Percentiles rank a stretch among this genome's conserved stretches.
Evolutionary conservation across 2,329 filamentous ascomycete genomes (phyloP).

Genomic region (Sporothrix brasiliensis): DNA sequence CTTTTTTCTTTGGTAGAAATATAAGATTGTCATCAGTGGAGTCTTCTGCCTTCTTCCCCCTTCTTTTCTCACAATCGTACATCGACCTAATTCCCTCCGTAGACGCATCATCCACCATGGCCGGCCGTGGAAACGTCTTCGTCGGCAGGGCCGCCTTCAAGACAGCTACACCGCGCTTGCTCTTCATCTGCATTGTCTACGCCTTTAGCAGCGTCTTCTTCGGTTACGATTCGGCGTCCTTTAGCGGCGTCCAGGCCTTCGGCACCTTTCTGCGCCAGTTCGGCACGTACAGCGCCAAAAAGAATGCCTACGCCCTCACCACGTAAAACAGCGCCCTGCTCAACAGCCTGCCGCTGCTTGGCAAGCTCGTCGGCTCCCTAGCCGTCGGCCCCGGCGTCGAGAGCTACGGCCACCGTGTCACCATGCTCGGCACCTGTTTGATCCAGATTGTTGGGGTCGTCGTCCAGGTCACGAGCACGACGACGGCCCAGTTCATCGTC

Average conservation of each 20-base stretch:
- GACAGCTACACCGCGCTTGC: slow-evolving; percentile 20
- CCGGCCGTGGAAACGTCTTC: slow-evolving; percentile 23
- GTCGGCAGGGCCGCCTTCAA: slow-evolving; percentile 21
- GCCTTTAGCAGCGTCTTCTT: slow-evolving; percentile 26
- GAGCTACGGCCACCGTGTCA: slow-evolving; percentile 15
- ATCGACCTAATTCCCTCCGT: not conserved
- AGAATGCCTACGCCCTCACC: slow-evolving; percentile 6
- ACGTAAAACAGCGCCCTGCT: slow-evolving; percentile 10
- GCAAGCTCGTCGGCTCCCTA: slow-evolving; percentile 18
- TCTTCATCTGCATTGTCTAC: slow-evolving; percentile 26
- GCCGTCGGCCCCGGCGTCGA: slow-evolving; percentile 22
- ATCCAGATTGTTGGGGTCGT: slow-evolving; percentile 25
- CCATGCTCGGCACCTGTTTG: slow-evolving; percentile 20
- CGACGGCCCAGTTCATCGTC: slow-evolving; percentile 17
- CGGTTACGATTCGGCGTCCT: slow-evolving; percentile 25
- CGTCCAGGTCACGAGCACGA: slow-evolving; percentile 21
- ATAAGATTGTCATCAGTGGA: not conserved
- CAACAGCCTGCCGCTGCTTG: slow-evolving; percentile 28
- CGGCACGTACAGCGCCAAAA: slow-evolving; percentile 17
- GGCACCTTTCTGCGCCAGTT: slow-evolving; percentile 5
- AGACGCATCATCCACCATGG: not conserved
- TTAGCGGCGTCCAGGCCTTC: slow-evolving; percentile 26
- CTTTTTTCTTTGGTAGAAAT: not conserved
- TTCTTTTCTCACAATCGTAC: not conserved
- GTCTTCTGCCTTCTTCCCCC: not conserved